Evolutionary conservation across 1,284 basidiomycete genomes (phyloP), one percentile per base, ranked within the genome.

Genomic region (Apiotrichum domesticum): DNA sequence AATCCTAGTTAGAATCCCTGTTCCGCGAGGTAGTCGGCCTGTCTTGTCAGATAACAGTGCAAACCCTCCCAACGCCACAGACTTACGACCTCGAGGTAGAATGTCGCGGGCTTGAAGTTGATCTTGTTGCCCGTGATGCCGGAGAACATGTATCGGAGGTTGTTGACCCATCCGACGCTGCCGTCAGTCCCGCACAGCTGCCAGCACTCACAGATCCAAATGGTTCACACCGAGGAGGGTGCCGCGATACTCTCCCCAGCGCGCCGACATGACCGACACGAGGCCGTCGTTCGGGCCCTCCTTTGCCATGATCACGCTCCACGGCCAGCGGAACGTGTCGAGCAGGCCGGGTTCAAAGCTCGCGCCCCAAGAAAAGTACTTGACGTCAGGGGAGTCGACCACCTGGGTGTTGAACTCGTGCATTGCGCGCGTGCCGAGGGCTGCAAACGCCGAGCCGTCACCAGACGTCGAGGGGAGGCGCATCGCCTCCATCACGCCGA

Each of bases 251-350:
- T 79, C 72, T 14, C 93, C 93, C 92, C 92, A 96, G 64, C 84
- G 83, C 6, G 93, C 90, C 66, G 87, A 90, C 62, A 87, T 84
- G 11, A 98, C 82, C 8, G 87, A 88, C 11, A 99, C 95, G 21
- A 99, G 80, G 0, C 93, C 94, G 71, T 99, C 96, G 66, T 97
- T 98, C 4, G 87, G 85, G 14, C 92, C 93, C 76, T 97, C 93
- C 68, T 88, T 88, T 67, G 90, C 86, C 29, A 87, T 73, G 51
- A 97, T 87, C 37, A 96, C 85, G 4, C 84, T 84, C 72, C 92
- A 90, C 1, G 91, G 85, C 81, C 86, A 85, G 62, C 84, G 84
- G 84, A 89, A 92, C 0, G 90, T 88, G 75, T 94, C 90, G 46
- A 94, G 84, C 56, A 94, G 78, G 1, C 89, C 88, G 3, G 94